Conservation (phyloP, 2,329 filamentous ascomycete species). For the Fusarium sp. region DNA sequence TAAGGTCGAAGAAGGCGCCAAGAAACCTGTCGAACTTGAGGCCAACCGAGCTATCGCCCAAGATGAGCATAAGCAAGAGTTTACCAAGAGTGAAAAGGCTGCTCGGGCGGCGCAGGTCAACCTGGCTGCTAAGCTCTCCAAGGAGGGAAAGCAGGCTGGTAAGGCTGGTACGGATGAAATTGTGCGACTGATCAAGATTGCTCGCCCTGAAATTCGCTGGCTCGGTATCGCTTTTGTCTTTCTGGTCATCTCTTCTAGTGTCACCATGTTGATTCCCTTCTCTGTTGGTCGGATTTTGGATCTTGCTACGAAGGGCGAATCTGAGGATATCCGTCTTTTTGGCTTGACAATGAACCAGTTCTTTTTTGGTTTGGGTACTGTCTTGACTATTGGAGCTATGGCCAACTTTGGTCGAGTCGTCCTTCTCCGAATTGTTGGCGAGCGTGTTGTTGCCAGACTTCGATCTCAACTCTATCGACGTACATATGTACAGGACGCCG, state of each 20-base stretch:
- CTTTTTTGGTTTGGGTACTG: conserved; percentile 80
- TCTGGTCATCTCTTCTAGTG: conserved; percentile 87
- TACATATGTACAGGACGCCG: conserved; percentile 96
- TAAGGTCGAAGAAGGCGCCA: conserved; percentile 49
- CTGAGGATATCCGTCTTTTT: conserved; percentile 78
- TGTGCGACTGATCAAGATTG: conserved; percentile 89
- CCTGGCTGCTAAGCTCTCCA: conserved; percentile 86
- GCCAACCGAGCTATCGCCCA: conserved; percentile 49
- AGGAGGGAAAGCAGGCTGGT: conserved; percentile 73
- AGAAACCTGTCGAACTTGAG: conserved; percentile 50
- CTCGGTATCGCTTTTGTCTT: conserved; percentile 84
- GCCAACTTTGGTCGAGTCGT: conserved; percentile 96
- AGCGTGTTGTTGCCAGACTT: conserved; percentile 90
- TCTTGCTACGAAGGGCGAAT: conserved; percentile 80
- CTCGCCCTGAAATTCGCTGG: conserved; percentile 83
- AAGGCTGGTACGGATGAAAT: conserved; percentile 79
- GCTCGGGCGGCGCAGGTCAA: conserved; percentile 90
- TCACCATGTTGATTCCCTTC: conserved; percentile 97
- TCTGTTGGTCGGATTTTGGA: conserved; percentile 97
- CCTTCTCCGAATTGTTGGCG: conserved; percentile 91
- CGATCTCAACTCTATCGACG: conserved; percentile 90
- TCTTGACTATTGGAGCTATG: conserved; percentile 85
- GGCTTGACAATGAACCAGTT: conserved; percentile 89
- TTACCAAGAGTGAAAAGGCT: conserved; percentile 83
- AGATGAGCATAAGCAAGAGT: conserved; percentile 56